Percentiles rank a stretch among this genome's conserved stretches.
Conservation (phyloP, 768 basidiomycete species). For the Candolleomyces efflorescens region DNA sequence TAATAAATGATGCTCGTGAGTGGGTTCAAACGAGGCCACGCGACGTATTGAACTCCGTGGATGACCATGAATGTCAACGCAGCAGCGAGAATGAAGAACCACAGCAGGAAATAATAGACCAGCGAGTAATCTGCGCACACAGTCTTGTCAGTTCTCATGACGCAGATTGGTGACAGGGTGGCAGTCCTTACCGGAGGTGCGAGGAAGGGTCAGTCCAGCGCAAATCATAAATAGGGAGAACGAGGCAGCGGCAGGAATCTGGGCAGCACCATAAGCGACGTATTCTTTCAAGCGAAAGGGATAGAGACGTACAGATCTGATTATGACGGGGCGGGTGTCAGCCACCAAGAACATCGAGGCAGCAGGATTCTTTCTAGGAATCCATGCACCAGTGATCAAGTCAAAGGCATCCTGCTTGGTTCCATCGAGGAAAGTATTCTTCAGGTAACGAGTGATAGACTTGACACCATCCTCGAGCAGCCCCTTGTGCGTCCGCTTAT, state of each 20-base stretch:
- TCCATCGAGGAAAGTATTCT: constrained; percentile 97
- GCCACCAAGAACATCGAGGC: constrained; percentile 67
- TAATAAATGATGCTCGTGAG: constrained; percentile 85
- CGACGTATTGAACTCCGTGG: constrained; percentile 93
- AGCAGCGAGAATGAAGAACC: constrained; percentile 60
- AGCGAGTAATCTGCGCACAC: constrained; percentile 71
- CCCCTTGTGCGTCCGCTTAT: constrained; percentile 81
- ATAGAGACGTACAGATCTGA: constrained; percentile 67
- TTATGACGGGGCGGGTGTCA: constrained; percentile 77
- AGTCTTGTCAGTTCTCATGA: constrained; percentile 6
- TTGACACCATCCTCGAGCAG: constrained; percentile 83
- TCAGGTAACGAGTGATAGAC: constrained; percentile 78
- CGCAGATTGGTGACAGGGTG: background rate
- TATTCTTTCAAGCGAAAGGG: background rate
- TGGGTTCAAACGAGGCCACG: constrained; percentile 87
- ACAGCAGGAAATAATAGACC: constrained; percentile 78
- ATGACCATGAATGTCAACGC: constrained; percentile 69
- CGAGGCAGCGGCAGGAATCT: constrained; percentile 82
- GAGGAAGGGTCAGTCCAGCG: constrained; percentile 81
- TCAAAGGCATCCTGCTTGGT: constrained; percentile 96
- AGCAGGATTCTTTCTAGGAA: constrained; percentile 71
- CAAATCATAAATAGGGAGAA: constrained; percentile 88
- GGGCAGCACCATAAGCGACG: constrained; percentile 2
- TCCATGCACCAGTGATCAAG: constrained; percentile 88
- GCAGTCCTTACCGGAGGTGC: constrained; percentile 67